Evolutionary conservation across 495 filamentous ascomycete species (phyloP).

Genomic region (Annulohypoxylon maeteangense): DNA sequence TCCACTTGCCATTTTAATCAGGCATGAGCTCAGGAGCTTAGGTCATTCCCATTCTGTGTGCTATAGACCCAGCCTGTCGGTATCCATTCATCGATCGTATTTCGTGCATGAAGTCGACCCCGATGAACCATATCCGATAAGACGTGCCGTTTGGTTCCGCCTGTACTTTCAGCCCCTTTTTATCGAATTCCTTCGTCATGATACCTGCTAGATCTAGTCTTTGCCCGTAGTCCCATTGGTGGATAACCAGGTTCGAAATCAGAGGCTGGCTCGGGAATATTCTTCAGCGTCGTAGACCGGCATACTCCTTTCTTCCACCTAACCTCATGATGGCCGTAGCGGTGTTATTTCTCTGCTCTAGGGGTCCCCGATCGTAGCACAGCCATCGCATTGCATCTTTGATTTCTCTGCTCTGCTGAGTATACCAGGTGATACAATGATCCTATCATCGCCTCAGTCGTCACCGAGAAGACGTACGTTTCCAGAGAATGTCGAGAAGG

Average conservation of each 20-base stretch:
- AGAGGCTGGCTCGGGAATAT: slow-evolving; percentile 5
- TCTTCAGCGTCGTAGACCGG: slow-evolving; percentile 2
- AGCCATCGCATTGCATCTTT: slow-evolving; percentile 19
- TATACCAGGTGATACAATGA: slow-evolving; percentile 34
- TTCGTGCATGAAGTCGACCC: slow-evolving; percentile 5
- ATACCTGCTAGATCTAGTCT: slow-evolving; percentile 7
- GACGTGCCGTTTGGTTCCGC: slow-evolving; percentile 30
- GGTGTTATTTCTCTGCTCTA: slow-evolving; percentile 8
- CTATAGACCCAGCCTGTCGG: slow-evolving; percentile 41
- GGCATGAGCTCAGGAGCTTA: slow-evolving; percentile 18
- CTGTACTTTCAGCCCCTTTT: slow-evolving; percentile 29
- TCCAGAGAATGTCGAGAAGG: slow-evolving; percentile 11
- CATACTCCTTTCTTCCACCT: slow-evolving; percentile 11
- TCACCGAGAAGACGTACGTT: slow-evolving; percentile 30
- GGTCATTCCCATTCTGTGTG: slow-evolving; percentile 28
- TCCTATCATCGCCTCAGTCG: slow-evolving; percentile 39
- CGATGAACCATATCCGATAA: slow-evolving; percentile 13
- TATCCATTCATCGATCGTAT: slow-evolving; percentile 23
- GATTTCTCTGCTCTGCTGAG: slow-evolving; percentile 9
- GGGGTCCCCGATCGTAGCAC: slow-evolving; percentile 16
- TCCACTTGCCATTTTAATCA: slow-evolving; percentile 30
- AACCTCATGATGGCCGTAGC: slow-evolving; percentile 11
- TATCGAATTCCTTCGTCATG: slow-evolving; percentile 11
- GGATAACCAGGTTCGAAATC: background rate
- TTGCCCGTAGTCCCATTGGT: slow-evolving; percentile 11